These are phyloP conservation scores for Solanum phureja DNA, from an alignment of 257 asterid genomes.

Conservation along the genomic window DNA sequence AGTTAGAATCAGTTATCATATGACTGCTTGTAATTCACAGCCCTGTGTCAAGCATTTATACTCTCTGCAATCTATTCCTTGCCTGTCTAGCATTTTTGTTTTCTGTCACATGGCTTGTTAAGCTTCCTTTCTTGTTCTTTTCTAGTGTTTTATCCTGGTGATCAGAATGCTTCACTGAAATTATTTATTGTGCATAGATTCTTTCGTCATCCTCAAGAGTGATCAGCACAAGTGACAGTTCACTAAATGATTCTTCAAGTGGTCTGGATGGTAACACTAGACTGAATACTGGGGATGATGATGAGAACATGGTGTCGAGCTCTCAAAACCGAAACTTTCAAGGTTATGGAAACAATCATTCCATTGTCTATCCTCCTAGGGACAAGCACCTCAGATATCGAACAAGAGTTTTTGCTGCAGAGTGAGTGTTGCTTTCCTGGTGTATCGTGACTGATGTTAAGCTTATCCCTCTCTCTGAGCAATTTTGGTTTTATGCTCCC, in stretches of 20 bases:
- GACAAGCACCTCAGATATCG: slow-evolving; percentile 97
- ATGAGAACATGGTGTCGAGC: slow-evolving; percentile 88
- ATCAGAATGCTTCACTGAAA: not conserved
- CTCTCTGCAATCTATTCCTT: not conserved
- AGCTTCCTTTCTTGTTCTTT: not conserved
- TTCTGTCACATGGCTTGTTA: not conserved
- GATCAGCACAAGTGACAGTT: slow-evolving; percentile 24
- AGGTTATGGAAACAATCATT: slow-evolving; percentile 29
- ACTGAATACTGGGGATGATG: slow-evolving; percentile 57
- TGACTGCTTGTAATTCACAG: not conserved
- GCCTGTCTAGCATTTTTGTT: not conserved
- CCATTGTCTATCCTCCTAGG: slow-evolving; percentile 44
- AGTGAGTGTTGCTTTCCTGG: slow-evolving; percentile 41
- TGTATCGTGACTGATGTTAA: not conserved
- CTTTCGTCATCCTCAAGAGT: slow-evolving; percentile 68
- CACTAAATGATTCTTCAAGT: slow-evolving; percentile 48
- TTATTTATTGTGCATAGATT: slow-evolving; percentile 34
- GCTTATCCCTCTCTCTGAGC: not conserved
- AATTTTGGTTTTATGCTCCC: not conserved
- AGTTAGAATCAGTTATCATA: not conserved
- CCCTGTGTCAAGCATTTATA: not conserved
- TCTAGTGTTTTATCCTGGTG: not conserved
- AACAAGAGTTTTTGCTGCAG: slow-evolving; percentile 96
- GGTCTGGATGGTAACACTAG: slow-evolving; percentile 49
- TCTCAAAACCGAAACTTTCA: slow-evolving; percentile 29